Conservation (phyloP, 2,329 filamentous ascomycete genomes). For the Cryphonectria japonica region DNA sequence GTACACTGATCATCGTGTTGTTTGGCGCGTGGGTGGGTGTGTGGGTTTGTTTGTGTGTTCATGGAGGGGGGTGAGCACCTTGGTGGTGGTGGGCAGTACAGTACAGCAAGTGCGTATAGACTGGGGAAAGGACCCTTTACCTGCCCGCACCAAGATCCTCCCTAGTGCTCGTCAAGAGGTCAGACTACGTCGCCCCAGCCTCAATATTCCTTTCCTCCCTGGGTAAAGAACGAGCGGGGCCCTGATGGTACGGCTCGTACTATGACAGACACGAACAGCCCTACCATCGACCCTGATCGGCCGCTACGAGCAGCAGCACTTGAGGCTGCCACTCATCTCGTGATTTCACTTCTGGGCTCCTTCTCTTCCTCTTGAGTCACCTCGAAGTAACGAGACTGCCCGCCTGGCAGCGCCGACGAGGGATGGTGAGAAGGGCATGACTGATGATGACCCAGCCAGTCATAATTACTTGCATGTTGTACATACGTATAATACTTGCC, state of each 20-base stretch:
- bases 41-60: not conserved
- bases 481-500: not conserved
- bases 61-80: not conserved
- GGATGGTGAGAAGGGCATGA: not conserved
- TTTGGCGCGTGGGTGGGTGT: not conserved
- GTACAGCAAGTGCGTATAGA: not conserved
- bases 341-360: not conserved
- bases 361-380: not conserved
- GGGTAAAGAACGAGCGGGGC: not conserved
- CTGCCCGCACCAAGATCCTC: not conserved
- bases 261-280: not conserved
- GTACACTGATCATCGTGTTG: not conserved
- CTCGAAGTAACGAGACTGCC: not conserved
- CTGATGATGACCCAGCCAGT: not conserved
- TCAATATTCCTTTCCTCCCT: not conserved
- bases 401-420: not conserved
- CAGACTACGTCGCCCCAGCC: constrained; percentile 1
- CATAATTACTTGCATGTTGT: not conserved
- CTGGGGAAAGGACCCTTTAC: not conserved
- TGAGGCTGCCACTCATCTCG: not conserved
- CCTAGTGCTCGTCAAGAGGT: not conserved
- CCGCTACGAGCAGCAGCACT: not conserved
- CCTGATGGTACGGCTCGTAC: not conserved
- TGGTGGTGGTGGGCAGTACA: no score
- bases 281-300: not conserved